A percentile compares a stretch with the other conserved stretches of the same genome.
phyloP scores from a whole-genome alignment of 192 early-diverging fungal genomes.

The Coemansia sp. region DNA sequence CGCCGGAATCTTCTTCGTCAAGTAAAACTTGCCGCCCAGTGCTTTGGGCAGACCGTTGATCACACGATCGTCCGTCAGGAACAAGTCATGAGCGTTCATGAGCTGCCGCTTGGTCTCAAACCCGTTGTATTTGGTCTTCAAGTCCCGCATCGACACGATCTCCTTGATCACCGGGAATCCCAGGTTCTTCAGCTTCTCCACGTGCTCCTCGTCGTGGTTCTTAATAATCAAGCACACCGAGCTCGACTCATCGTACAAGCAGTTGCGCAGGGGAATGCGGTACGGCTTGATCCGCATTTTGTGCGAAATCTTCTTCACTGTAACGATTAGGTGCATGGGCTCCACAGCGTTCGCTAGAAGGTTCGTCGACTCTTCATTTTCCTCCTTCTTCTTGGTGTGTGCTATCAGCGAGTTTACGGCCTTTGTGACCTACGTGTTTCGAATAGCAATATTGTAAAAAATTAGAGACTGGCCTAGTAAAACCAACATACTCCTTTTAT shows the following conservation, averaged over 20 bases:
- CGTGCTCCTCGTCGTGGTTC: slow-evolving; percentile 76
- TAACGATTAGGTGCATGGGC: slow-evolving; percentile 62
- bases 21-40: slow-evolving; percentile 82
- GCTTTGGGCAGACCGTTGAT: slow-evolving; percentile 70
- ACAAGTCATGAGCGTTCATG: slow-evolving; percentile 75
- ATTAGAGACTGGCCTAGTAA: neutral
- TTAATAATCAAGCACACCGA: slow-evolving; percentile 89
- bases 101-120: slow-evolving; percentile 81
- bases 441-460: neutral
- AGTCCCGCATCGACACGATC: slow-evolving; percentile 76
- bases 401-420: slow-evolving; percentile 42
- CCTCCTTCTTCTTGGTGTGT: slow-evolving; percentile 25
- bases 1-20: slow-evolving; percentile 72
- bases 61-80: slow-evolving; percentile 85
- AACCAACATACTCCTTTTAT: neutral
- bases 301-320: slow-evolving; percentile 68
- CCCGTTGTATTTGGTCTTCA: slow-evolving; percentile 76
- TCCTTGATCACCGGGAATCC: slow-evolving; percentile 62
- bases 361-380: slow-evolving; percentile 44
- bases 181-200: slow-evolving; percentile 67
- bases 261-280: slow-evolving; percentile 69
- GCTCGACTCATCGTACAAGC: slow-evolving; percentile 62
- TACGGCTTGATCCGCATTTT: slow-evolving; percentile 63
- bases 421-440: slow-evolving; percentile 30
- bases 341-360: slow-evolving; percentile 59